These are phyloP conservation scores for Bryoglossum gracile DNA, from an alignment of 495 filamentous ascomycete genomes.

Conservation along the genomic window DNA sequence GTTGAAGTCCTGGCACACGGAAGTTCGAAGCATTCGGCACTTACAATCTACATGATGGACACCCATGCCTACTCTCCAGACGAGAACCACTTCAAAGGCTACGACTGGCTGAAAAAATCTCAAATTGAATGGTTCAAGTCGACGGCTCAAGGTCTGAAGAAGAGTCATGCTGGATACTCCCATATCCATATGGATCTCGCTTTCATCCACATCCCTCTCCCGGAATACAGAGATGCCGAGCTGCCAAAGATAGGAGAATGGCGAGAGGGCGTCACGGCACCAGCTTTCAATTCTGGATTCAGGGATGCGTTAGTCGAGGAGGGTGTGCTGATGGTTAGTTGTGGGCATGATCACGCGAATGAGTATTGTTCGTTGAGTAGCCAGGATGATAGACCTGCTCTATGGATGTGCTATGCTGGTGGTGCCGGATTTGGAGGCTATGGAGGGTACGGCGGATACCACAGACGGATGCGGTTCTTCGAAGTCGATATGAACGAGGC, in stretches of 20 bases:
- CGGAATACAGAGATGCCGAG: conserved; percentile 61
- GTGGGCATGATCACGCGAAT: conserved; percentile 95
- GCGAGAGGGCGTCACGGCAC: conserved; percentile 76
- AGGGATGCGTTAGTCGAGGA: conserved; percentile 78
- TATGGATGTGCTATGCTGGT: conserved; percentile 99
- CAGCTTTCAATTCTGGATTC: conserved; percentile 81
- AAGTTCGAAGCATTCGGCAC: conserved; percentile 71
- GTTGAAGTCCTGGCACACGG: conserved; percentile 82
- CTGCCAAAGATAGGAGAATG: conserved; percentile 54
- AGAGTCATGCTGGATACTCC: conserved; percentile 68
- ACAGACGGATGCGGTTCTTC: conserved; percentile 77
- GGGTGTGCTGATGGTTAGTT: conserved; percentile 77
- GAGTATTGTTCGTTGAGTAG: conserved; percentile 81
- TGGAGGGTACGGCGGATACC: conserved; percentile 78
- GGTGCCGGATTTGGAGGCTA: conserved; percentile 89
- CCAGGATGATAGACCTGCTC: conserved; percentile 47
- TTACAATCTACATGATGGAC: conserved; percentile 91
- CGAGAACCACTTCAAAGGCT: conserved; percentile 74
- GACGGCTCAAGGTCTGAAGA: conserved; percentile 60
- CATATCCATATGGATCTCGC: conserved; percentile 93
- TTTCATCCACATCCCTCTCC: conserved; percentile 94
- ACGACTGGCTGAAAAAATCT: conserved; percentile 91
- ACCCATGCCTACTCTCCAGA: conserved; percentile 90
- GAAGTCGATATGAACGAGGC: conserved; percentile 89
- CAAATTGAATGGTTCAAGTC: conserved; percentile 92